A percentile compares a stretch with the other conserved stretches of the same genome.
Conservation (phyloP, 352 stramenopile genomes). For the Globisporangium radiosum region DNA sequence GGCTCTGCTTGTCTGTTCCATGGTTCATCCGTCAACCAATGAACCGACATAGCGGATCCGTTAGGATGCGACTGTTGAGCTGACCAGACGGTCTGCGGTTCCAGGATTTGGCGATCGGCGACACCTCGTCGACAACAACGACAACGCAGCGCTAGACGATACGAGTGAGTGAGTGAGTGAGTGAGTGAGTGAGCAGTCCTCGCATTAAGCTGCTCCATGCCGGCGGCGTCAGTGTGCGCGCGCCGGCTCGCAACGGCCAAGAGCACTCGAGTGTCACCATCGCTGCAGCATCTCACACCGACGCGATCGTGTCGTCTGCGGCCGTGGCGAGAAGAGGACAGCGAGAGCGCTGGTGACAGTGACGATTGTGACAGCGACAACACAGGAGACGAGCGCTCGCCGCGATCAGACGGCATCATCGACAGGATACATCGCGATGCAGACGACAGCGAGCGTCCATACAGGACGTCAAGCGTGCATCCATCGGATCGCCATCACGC, state of each 20-base stretch:
- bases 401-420: neutral
- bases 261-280: neutral
- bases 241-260: too few species aligned
- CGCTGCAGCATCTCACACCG: neutral
- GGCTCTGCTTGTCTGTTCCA: too few species aligned
- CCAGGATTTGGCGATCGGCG: too few species aligned
- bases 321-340: slow-evolving; percentile 3
- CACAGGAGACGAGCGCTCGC: neutral
- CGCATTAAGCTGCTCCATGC: neutral
- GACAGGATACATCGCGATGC: neutral
- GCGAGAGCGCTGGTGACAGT: neutral
- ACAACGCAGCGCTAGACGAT: too few species aligned
- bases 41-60: too few species aligned
- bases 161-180: too few species aligned
- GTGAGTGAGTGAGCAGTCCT: neutral
- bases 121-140: too few species aligned
- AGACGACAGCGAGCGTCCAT: neutral
- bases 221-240: neutral
- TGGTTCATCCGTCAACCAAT: too few species aligned
- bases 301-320: neutral
- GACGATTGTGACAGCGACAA: neutral
- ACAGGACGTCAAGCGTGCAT: neutral
- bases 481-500: neutral
- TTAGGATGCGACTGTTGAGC: too few species aligned
- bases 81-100: too few species aligned